Conservation (phyloP, 192 early-diverging fungal genomes). For the Entomortierella beljakovae region DNA sequence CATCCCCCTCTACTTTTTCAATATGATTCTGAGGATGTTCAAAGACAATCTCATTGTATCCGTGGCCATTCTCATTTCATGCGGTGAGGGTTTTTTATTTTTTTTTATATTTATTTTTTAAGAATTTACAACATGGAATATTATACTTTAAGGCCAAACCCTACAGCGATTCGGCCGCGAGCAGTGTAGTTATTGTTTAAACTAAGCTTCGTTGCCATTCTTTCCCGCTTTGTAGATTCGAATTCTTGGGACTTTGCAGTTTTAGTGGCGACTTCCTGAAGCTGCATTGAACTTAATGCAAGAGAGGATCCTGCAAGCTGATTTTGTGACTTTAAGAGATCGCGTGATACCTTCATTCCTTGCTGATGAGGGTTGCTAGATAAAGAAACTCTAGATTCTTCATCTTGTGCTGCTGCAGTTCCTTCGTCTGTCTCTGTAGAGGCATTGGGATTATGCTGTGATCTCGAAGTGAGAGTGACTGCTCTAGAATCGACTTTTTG, state of each 20-base stretch:
- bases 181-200: slow-evolving; percentile 8
- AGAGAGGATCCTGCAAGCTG: slow-evolving; percentile 20
- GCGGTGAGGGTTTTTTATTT: too few species aligned
- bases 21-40: too few species aligned
- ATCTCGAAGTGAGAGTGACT: slow-evolving; percentile 21
- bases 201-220: slow-evolving; percentile 3
- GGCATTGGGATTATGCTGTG: not conserved
- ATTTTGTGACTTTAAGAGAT: slow-evolving; percentile 41
- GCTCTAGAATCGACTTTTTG: slow-evolving; percentile 48
- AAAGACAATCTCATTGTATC: too few species aligned
- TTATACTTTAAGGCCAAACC: slow-evolving; percentile 20
- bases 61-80: too few species aligned
- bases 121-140: too few species aligned
- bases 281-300: slow-evolving; percentile 12
- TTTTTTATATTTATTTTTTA: too few species aligned
- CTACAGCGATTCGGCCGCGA: not conserved
- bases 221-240: slow-evolving; percentile 29
- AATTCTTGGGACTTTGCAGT: slow-evolving; percentile 17
- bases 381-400: not conserved
- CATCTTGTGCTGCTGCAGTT: not conserved
- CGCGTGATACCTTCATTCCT: slow-evolving; percentile 8
- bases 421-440: not conserved
- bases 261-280: slow-evolving; percentile 1
- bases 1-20: too few species aligned
- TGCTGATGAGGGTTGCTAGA: slow-evolving; percentile 23